Evolutionary conservation across 495 filamentous ascomycete species (phyloP).

Genomic region (Rhizodiscina lignyota): DNA sequence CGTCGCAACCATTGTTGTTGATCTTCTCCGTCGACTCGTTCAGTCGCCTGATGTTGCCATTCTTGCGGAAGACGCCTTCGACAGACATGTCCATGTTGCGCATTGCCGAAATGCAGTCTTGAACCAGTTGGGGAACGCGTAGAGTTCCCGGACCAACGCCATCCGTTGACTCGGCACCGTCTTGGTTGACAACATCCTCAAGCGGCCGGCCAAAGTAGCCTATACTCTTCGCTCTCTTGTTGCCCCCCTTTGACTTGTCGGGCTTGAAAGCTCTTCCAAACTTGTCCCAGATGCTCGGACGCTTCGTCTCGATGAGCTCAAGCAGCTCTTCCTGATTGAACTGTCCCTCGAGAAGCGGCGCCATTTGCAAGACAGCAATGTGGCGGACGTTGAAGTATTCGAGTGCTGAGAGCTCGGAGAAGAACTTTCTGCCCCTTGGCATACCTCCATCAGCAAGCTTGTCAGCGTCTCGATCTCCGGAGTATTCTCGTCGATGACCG

Average conservation of each 20-base stretch:
- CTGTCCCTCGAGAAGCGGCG: slow-evolving; percentile 73
- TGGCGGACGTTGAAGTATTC: slow-evolving; percentile 97
- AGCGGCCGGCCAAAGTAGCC: slow-evolving; percentile 79
- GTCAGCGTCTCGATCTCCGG: slow-evolving; percentile 41
- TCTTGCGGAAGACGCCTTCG: slow-evolving; percentile 98
- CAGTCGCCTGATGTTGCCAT: slow-evolving; percentile 86
- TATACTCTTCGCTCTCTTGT: slow-evolving; percentile 62
- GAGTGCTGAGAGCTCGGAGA: slow-evolving; percentile 86
- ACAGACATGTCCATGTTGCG: slow-evolving; percentile 98
- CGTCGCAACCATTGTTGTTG: slow-evolving; percentile 62
- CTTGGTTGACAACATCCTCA: slow-evolving; percentile 76
- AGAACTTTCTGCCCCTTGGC: slow-evolving; percentile 57
- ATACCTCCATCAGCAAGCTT: slow-evolving; percentile 25
- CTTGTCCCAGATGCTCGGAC: slow-evolving; percentile 92
- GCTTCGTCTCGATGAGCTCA: slow-evolving; percentile 80
- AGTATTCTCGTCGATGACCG: slow-evolving; percentile 67
- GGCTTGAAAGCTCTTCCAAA: slow-evolving; percentile 92
- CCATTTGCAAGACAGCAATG: slow-evolving; percentile 88
- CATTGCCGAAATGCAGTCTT: slow-evolving; percentile 87
- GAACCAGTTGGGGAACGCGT: slow-evolving; percentile 72
- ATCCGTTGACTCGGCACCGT: slow-evolving; percentile 89
- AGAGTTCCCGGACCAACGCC: slow-evolving; percentile 85
- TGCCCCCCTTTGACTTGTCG: slow-evolving; percentile 52
- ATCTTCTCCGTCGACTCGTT: slow-evolving; percentile 70
- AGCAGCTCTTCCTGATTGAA: slow-evolving; percentile 93